Evolutionary conservation across 2,329 filamentous ascomycete genomes (phyloP).

Genomic region (Iodosphaeria phyllophila): DNA sequence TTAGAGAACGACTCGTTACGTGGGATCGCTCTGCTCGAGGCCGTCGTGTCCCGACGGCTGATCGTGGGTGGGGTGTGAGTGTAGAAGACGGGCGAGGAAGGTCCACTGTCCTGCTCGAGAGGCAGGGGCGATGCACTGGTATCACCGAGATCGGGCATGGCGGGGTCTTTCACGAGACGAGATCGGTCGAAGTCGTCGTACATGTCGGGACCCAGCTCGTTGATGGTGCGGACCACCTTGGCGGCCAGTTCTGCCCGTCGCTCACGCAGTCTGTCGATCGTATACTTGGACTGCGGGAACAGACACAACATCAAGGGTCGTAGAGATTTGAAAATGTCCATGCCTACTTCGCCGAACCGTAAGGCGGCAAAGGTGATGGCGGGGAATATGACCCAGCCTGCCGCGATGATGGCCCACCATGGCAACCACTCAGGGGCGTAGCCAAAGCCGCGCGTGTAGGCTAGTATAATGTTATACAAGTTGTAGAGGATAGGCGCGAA

Average conservation of each 20-base stretch:
- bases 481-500: constrained; percentile 70
- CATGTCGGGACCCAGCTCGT: constrained; percentile 85
- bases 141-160: constrained; percentile 13
- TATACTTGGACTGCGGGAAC: constrained; percentile 68
- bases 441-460: constrained; percentile 67
- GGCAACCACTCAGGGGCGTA: constrained; percentile 64
- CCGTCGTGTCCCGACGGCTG: constrained; percentile 30
- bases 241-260: constrained; percentile 56
- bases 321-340: constrained; percentile 95
- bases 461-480: constrained; percentile 57
- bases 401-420: constrained; percentile 55
- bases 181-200: constrained; percentile 86
- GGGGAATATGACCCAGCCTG: constrained; percentile 66
- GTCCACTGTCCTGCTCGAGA: constrained; percentile 13
- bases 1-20: constrained; percentile 91
- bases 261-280: constrained; percentile 58
- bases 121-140: constrained; percentile 8
- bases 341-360: constrained; percentile 90
- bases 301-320: constrained; percentile 73
- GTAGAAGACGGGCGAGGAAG: constrained; percentile 9
- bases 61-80: constrained; percentile 11
- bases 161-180: constrained; percentile 43
- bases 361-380: constrained; percentile 82
- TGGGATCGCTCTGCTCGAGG: constrained; percentile 39
- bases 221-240: constrained; percentile 82